phyloP scores from a whole-genome alignment of 805 yeast genomes.

The Tetrapisispora arboricola region DNA sequence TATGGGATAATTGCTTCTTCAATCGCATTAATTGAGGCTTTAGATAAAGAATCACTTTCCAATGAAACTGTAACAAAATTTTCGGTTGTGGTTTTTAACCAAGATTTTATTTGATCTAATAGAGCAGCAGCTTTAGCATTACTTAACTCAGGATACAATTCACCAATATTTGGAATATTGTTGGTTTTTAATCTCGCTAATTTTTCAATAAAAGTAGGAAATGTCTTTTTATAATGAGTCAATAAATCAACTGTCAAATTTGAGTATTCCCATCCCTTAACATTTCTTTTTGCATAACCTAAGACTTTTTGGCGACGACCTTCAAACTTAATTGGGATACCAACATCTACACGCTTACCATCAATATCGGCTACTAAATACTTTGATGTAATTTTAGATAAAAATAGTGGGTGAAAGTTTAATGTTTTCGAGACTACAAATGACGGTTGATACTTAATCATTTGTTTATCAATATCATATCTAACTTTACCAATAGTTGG shows the following conservation, averaged over 20 bases:
- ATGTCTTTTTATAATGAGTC: constrained; percentile 46
- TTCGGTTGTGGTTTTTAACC: constrained; percentile 42
- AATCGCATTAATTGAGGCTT: constrained; percentile 51
- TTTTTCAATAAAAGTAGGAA: constrained; percentile 49
- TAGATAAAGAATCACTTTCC: constrained; percentile 70
- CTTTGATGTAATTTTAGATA: constrained; percentile 70
- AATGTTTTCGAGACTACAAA: constrained; percentile 51
- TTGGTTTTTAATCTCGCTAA: constrained; percentile 22
- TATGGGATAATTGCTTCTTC: constrained; percentile 49
- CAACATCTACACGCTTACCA: constrained; percentile 54
- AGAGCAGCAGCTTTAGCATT: constrained; percentile 20
- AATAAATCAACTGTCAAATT: constrained; percentile 60
- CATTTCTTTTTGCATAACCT: constrained; percentile 67
- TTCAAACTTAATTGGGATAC: constrained; percentile 78
- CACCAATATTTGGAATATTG: constrained; percentile 23
- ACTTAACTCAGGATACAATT: constrained; percentile 30
- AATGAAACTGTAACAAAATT: constrained; percentile 55
- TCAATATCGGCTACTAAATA: constrained; percentile 48
- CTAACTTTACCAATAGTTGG: constrained; percentile 56
- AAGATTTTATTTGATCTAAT: constrained; percentile 26
- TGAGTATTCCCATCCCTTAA: constrained; percentile 74
- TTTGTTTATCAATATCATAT: constrained; percentile 45
- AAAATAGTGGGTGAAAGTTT: constrained; percentile 48
- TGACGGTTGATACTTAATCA: constrained; percentile 54
- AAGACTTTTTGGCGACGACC: constrained; percentile 69